Percentiles rank a stretch among this genome's conserved stretches.
These are phyloP conservation scores for Xerocomellus amylosporus DNA, from an alignment of 768 basidiomycete genomes.

Conservation along the genomic window DNA sequence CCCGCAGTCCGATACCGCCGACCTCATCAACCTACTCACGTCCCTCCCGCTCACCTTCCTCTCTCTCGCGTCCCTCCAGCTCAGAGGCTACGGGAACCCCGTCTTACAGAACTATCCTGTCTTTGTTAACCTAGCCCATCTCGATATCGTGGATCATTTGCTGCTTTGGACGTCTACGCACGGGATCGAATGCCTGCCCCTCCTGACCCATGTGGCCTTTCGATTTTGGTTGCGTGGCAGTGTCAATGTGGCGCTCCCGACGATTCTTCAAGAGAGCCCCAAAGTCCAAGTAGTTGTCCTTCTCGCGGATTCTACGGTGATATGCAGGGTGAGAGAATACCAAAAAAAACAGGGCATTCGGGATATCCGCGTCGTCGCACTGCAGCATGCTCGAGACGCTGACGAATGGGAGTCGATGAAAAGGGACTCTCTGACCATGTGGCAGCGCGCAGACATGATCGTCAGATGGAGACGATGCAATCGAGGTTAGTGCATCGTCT, in stretches of 20 bases:
- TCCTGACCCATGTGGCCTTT: slow-evolving; percentile 13
- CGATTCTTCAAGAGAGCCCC: slow-evolving; percentile 2
- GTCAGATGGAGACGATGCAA: slow-evolving; percentile 13
- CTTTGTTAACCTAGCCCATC: slow-evolving; percentile 15
- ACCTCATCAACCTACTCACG: slow-evolving; percentile 1
- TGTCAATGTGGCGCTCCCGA: slow-evolving; percentile 1
- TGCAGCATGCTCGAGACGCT: too few species aligned
- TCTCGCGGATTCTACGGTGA: too few species aligned
- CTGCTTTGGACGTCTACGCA: slow-evolving; percentile 16
- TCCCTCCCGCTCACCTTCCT: slow-evolving; percentile 16
- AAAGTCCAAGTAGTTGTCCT: too few species aligned
- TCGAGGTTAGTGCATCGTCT: slow-evolving; percentile 3
- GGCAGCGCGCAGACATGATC: slow-evolving; percentile 8
- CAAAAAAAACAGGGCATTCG: too few species aligned
- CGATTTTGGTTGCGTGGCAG: slow-evolving; percentile 16
- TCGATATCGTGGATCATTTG: slow-evolving; percentile 23
- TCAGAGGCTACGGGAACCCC: background rate
- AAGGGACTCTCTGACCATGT: too few species aligned
- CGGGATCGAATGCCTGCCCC: slow-evolving; percentile 15
- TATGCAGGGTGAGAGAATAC: too few species aligned
- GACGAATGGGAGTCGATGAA: background rate
- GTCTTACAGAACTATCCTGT: slow-evolving; percentile 1
- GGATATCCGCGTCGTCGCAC: too few species aligned
- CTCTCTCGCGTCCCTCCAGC: slow-evolving; percentile 10
- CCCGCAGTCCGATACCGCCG: background rate